Conservation (phyloP, 371 early-diverging fungal species). For the Parasitella parasitica region DNA sequence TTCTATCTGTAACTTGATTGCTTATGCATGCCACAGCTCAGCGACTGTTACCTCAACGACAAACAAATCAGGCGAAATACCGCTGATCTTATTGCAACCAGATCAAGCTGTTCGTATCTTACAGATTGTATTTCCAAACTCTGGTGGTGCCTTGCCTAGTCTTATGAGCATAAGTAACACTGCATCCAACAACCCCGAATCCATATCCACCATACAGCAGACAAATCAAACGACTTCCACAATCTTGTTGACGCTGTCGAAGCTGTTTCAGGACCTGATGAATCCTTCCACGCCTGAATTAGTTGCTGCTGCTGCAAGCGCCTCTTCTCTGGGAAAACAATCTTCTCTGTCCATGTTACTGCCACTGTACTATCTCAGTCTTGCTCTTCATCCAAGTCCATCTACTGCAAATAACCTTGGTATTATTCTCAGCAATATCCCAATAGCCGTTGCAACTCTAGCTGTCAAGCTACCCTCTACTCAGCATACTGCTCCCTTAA, state of each 20-base stretch:
- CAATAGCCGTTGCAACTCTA: conserved; percentile 55
- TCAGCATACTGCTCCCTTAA: conserved; percentile 13
- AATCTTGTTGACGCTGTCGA: conserved; percentile 80
- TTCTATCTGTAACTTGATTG: conserved; percentile 53
- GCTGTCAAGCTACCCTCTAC: conserved; percentile 42
- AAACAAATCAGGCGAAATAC: conserved; percentile 16
- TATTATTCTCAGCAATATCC: conserved; percentile 74
- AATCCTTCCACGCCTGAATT: conserved; percentile 45
- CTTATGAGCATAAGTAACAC: conserved; percentile 16
- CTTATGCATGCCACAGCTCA: conserved; percentile 37
- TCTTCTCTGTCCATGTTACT: conserved; percentile 69
- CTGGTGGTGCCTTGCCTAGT: conserved; percentile 66
- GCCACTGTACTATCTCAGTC: conserved; percentile 81
- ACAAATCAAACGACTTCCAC: conserved; percentile 78
- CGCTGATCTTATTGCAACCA: conserved; percentile 65
- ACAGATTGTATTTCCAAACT: conserved; percentile 59
- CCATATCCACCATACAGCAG: conserved; percentile 43
- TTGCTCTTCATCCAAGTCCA: conserved; percentile 80
- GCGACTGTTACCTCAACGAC: neutral
- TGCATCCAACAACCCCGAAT: conserved; percentile 17
- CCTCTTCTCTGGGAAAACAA: conserved; percentile 30
- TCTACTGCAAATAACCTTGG: conserved; percentile 91
- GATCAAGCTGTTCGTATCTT: conserved; percentile 64
- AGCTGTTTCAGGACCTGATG: conserved; percentile 81
- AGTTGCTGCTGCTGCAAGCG: conserved; percentile 41